Percentiles rank a stretch among this genome's conserved stretches.
Conservation (phyloP, 1,284 basidiomycete genomes). For the Leccinum subfulvum region DNA sequence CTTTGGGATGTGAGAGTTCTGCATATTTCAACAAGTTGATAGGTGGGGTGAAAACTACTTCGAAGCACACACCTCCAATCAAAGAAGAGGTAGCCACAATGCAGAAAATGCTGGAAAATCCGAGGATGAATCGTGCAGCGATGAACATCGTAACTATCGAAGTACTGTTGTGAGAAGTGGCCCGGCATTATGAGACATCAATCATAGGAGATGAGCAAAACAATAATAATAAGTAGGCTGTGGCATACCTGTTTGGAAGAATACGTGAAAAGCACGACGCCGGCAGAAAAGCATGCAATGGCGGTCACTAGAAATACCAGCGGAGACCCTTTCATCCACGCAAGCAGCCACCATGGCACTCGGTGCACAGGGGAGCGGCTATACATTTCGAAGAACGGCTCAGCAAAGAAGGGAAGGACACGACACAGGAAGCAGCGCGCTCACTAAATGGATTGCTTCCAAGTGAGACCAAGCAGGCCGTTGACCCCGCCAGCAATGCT, state of each 20-base stretch:
- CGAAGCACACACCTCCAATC: too few species aligned
- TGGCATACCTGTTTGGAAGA: conserved; percentile 43
- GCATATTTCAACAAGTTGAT: too few species aligned
- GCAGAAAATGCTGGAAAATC: too few species aligned
- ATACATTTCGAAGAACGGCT: background rate
- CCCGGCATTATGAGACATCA: too few species aligned
- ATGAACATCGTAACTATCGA: too few species aligned
- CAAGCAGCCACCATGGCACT: conserved; percentile 49
- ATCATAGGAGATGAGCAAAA: background rate
- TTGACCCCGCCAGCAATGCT: conserved; percentile 62
- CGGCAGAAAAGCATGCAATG: conserved; percentile 55
- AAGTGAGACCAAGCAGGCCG: conserved; percentile 53
- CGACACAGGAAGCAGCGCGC: conserved; percentile 6
- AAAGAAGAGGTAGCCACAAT: too few species aligned
- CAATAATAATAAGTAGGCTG: background rate
- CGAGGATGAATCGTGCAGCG: too few species aligned
- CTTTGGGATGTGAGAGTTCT: too few species aligned
- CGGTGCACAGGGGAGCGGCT: conserved; percentile 55
- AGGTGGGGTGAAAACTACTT: too few species aligned
- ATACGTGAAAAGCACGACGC: conserved; percentile 52
- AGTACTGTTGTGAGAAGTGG: too few species aligned
- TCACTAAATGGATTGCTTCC: conserved; percentile 63
- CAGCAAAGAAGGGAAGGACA: background rate
- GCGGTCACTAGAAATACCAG: conserved; percentile 56
- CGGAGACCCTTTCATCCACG: conserved; percentile 58